Evolutionary conservation across 768 basidiomycete genomes (phyloP).

Genomic region (Leccinum arenicola): DNA sequence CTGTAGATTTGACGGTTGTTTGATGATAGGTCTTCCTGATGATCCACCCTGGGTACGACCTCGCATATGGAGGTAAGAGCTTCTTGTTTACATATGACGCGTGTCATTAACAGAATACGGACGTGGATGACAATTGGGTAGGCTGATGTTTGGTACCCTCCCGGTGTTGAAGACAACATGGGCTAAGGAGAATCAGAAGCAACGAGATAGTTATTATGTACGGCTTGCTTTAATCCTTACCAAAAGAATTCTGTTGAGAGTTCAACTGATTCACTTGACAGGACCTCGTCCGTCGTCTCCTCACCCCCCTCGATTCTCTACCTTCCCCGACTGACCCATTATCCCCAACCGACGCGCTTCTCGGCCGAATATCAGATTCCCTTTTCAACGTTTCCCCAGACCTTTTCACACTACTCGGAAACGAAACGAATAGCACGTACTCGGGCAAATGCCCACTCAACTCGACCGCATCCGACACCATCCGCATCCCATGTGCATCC

Average conservation of each 20-base stretch:
- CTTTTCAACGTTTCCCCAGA: conserved; percentile 52
- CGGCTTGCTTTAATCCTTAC: conserved; percentile 20
- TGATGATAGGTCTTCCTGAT: conserved; percentile 60
- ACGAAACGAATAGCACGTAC: conserved; percentile 44
- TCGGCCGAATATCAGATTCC: conserved; percentile 52
- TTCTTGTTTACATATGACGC: not conserved
- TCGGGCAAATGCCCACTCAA: conserved; percentile 48
- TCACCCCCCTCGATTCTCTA: conserved; percentile 49
- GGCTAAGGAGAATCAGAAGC: conserved; percentile 54
- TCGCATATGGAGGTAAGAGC: conserved; percentile 69
- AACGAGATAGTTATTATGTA: conserved; percentile 74
- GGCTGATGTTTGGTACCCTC: conserved; percentile 62
- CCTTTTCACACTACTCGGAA: conserved; percentile 49
- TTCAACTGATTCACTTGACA: conserved; percentile 28
- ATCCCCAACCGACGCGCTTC: conserved; percentile 42
- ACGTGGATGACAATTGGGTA: conserved; percentile 23
- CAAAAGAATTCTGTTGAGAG: not conserved
- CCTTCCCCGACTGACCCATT: conserved; percentile 41
- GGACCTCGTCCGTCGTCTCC: conserved; percentile 67
- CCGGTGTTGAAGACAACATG: conserved; percentile 56
- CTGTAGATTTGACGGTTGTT: conserved; percentile 1
- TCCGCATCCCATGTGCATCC: conserved; percentile 47
- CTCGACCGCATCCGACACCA: conserved; percentile 41
- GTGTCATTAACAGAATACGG: conserved; percentile 2
- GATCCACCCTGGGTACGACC: conserved; percentile 75